These are phyloP conservation scores for Eucalyptus leucophloia DNA, from an alignment of 345 rosid genomes.

Conservation along the genomic window DNA sequence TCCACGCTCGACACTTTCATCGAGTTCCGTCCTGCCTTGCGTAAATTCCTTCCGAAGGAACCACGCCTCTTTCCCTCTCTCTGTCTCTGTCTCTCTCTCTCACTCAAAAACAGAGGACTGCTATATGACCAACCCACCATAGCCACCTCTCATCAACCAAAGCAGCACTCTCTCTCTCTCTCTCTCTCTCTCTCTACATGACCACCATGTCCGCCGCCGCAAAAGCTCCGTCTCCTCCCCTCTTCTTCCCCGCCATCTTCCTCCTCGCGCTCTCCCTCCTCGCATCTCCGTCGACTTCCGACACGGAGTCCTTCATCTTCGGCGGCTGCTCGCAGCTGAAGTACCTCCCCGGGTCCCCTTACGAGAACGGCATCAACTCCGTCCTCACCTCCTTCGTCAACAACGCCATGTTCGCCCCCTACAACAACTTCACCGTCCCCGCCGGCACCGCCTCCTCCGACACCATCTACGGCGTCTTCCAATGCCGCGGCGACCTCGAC, in stretches of 20 bases:
- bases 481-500: constrained; percentile 83
- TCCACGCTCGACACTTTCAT: background rate
- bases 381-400: constrained; percentile 69
- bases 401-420: constrained; percentile 39
- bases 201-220: background rate
- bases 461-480: constrained; percentile 61
- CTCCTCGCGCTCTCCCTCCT: background rate
- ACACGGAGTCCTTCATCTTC: constrained; percentile 44
- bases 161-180: background rate
- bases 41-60: constrained; percentile 52
- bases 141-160: background rate
- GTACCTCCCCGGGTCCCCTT: constrained; percentile 42
- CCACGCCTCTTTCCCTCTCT: background rate
- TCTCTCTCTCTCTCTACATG: background rate
- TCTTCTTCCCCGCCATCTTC: background rate
- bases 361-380: constrained; percentile 61
- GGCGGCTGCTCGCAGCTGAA: constrained; percentile 65
- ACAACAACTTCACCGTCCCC: constrained; percentile 39
- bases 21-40: constrained; percentile 28
- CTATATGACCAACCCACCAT: background rate
- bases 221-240: background rate
- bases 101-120: background rate
- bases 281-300: constrained; percentile 14
- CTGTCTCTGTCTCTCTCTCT: background rate
- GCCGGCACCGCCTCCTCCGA: constrained; percentile 35